Percentiles rank a stretch among this genome's conserved stretches.
Conservation (phyloP, 2,329 filamentous ascomycete genomes). For the Phaeosphaeria sp. region DNA sequence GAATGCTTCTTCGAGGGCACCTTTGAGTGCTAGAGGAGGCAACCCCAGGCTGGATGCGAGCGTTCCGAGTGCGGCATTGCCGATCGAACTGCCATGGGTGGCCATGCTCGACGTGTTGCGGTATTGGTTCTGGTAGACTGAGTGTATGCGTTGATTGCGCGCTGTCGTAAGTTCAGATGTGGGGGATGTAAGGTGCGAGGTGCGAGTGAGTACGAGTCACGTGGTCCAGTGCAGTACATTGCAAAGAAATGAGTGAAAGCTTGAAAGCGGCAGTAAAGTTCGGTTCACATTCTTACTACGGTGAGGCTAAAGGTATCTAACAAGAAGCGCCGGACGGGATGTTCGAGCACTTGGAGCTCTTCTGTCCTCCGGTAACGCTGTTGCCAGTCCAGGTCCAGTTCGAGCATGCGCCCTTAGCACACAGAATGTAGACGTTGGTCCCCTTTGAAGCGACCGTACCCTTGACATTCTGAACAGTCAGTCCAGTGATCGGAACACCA, state of each 20-base stretch:
- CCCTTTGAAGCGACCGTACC: slow-evolving; percentile 46
- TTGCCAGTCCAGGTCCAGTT: slow-evolving; percentile 63
- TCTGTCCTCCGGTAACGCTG: slow-evolving; percentile 46
- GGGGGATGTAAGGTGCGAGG: neutral
- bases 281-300: neutral
- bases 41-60: neutral
- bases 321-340: slow-evolving; percentile 47
- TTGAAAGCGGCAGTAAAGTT: neutral
- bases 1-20: slow-evolving; percentile 1
- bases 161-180: neutral
- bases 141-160: neutral
- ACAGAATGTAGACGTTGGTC: slow-evolving; percentile 61
- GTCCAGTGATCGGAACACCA: slow-evolving; percentile 55
- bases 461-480: slow-evolving; percentile 52
- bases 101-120: neutral
- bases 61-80: neutral
- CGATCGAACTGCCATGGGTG: neutral
- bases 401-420: slow-evolving; percentile 60
- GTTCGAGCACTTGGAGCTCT: slow-evolving; percentile 40
- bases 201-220: neutral
- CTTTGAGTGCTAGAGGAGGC: neutral
- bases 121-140: neutral
- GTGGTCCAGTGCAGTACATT: too few species aligned
- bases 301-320: slow-evolving; percentile 18
- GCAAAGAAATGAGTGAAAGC: too few species aligned